These are phyloP conservation scores for Boletellus sp. DNA, from an alignment of 1,284 basidiomycete genomes.

Conservation along the genomic window DNA sequence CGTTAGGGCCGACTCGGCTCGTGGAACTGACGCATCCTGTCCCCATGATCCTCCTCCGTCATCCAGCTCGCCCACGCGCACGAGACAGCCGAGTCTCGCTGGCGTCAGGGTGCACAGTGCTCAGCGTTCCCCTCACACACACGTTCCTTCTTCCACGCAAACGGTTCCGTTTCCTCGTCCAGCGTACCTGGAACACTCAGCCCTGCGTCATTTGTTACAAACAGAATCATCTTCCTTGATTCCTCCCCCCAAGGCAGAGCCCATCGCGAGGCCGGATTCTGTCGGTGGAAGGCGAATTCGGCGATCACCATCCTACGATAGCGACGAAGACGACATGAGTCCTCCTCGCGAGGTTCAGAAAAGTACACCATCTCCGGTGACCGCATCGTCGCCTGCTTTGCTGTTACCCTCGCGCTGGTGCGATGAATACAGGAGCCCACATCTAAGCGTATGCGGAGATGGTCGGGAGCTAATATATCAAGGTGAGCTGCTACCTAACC, in stretches of 20 bases:
- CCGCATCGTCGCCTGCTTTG: conserved; percentile 42
- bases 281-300: conserved; percentile 20
- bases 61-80: conserved; percentile 39
- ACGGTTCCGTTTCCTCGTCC: conserved; percentile 56
- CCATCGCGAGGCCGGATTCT: conserved; percentile 20
- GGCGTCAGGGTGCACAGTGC: conserved; percentile 34
- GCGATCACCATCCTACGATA: conserved; percentile 43
- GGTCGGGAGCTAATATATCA: conserved; percentile 70
- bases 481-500: conserved; percentile 35
- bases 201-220: conserved; percentile 63
- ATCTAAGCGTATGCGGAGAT: conserved; percentile 61
- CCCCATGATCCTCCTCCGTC: conserved; percentile 27
- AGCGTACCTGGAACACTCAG: conserved; percentile 70
- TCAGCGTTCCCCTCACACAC: conserved; percentile 26
- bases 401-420: conserved; percentile 79
- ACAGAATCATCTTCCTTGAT: conserved; percentile 50
- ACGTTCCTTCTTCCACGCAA: conserved; percentile 17
- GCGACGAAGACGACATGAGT: conserved; percentile 61
- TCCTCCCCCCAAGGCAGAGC: conserved; percentile 39
- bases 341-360: conserved; percentile 40
- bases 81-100: conserved; percentile 45
- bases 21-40: conserved; percentile 37
- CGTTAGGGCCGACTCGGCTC: conserved; percentile 48
- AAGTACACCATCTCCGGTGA: conserved; percentile 25
- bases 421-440: conserved; percentile 56